Base-by-base conservation (phyloP, 345 rosid species). In the Carallia pectinifolia region DNA sequence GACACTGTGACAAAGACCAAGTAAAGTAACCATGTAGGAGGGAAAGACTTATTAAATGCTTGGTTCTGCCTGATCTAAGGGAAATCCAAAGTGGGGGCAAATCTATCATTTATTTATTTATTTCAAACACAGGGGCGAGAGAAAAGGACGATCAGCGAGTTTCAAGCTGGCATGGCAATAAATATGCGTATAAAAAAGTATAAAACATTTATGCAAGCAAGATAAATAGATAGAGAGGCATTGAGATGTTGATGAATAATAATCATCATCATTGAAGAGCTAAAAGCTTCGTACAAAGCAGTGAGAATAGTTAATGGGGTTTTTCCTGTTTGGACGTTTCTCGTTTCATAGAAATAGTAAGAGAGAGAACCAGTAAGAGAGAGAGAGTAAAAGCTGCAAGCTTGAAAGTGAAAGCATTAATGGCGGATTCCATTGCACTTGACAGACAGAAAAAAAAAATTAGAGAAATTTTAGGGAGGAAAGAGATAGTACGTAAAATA, bases 131-230 rank as follows among this genome's bases (percentile, higher is more conserved):
- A 31, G 76, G 64, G 58, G 63, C 56, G 53, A 58, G 70, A 73
- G 60, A 70, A 70, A 39, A 76, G 82, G 82, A 80, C 77, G 80
- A 75, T 84, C 84, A 78, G 84, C 88, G 81, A 85, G 83, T 75
- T 82, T 90, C 79, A 79, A 85, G 89, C 86, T 78, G 96, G 81
- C 81, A 79, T 58, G 53, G 67, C 85, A 83, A 68, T 77, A 66
- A 81, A 71, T 79, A 71, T 59, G 34, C 34, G 37, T 23, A 50
- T 61, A 4, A 58, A 36, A 30, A n/a, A 36, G 27, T 7, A 47
- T 48, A 38, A 23, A 34, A 53, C 56, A 50, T 70, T 47, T 17
- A 53, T 47, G 69, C 30, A 52, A 6, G 79, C 47, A 58, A 53
- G 65, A 6, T 38, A 16, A 13, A 52, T 52, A 7, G 6, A 70